A percentile compares a stretch with the other conserved stretches of the same genome.
These are phyloP conservation scores for Clathrospora elynae DNA, from an alignment of 2,329 filamentous ascomycete species.

Conservation along the genomic window DNA sequence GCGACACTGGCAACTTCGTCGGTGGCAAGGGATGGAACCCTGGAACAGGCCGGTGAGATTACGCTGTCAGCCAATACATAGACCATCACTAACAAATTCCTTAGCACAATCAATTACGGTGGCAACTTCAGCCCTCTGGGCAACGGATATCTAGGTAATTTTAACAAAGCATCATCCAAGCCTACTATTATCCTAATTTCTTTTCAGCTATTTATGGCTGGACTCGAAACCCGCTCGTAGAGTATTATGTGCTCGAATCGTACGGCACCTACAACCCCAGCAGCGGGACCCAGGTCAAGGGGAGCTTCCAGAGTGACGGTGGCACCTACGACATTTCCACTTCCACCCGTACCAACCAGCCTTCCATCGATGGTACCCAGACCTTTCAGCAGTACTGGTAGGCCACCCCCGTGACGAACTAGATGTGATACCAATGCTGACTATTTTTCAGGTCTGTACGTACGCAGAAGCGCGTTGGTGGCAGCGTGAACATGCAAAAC, in stretches of 20 bases:
- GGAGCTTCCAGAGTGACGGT: conserved; percentile 58
- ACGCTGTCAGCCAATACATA: too few species aligned
- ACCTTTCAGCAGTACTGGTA: conserved; percentile 62
- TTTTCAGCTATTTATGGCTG: conserved; percentile 63
- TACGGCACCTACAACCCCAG: conserved; percentile 55
- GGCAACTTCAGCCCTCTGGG: conserved; percentile 23
- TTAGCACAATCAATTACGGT: conserved; percentile 24
- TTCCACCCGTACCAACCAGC: conserved; percentile 55
- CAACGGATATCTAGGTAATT: conserved; percentile 31
- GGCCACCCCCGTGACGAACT: not conserved
- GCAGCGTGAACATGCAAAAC: conserved; percentile 38
- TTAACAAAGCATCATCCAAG: too few species aligned
- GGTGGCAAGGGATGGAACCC: conserved; percentile 39
- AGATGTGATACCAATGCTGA: not conserved
- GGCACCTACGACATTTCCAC: conserved; percentile 58
- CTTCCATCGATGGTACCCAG: conserved; percentile 58
- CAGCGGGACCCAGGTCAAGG: conserved; percentile 52
- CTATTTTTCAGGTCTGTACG: conserved; percentile 45
- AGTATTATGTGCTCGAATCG: conserved; percentile 63
- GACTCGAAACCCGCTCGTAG: conserved; percentile 58
- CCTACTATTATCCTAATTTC: too few species aligned
- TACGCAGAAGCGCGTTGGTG: conserved; percentile 54
- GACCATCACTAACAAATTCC: not conserved
- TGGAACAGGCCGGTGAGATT: conserved; percentile 54
- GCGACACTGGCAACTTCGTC: conserved; percentile 32